Base-by-base conservation (phyloP, 345 rosid genomes). In the Lepidium sativum region DNA sequence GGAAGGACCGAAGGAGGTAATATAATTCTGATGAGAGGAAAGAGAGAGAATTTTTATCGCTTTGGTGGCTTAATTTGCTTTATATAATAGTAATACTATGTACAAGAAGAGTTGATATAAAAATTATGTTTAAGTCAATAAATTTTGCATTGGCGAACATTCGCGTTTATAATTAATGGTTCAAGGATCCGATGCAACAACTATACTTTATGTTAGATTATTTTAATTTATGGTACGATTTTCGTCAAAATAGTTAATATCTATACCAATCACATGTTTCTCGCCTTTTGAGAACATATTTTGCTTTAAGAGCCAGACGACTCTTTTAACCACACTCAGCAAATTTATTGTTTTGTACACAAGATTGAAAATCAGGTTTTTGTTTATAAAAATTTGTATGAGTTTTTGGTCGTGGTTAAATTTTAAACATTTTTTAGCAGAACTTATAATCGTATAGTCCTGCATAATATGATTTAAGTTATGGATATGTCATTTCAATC, bases 151-250 rank as follows among this genome's bases (percentile, higher is more conserved):
- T 65, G 13, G 65, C 47, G 27, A 71, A 72, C 76, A 72, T 72
- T 72, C 66, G 67, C 49, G 48, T 5, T 54, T 65, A 33, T 57
- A 65, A 29, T 72, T 16, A 72, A 65, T 73, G 70, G 52, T 27
- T 60, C 72, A 73, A 39, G 77, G 77, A 73, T 73, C 77, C 77
- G 41, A 73, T 67, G 72, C 52, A 51, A 67, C 72, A 73, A 53
- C 63, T 73, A 66, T 67, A 73, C 77, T 73, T 73, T 60, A 66
- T 67, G 66, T 45, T 41, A 64, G 76, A 23, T 65, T 57, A 60
- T 25, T 57, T 71, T 57, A 40, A 16, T 11, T 4, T 71, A 12
- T 52, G 41, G 60, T 72, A 58, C 42, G 53, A 4, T 56, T 64
- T 64, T 71, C 38, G 7, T 63, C 41, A 32, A 62, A 31, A 3